Percentiles rank a stretch among this genome's conserved stretches.
Conservation (phyloP, 306 rosid species). For the Prunus davidiana region DNA sequence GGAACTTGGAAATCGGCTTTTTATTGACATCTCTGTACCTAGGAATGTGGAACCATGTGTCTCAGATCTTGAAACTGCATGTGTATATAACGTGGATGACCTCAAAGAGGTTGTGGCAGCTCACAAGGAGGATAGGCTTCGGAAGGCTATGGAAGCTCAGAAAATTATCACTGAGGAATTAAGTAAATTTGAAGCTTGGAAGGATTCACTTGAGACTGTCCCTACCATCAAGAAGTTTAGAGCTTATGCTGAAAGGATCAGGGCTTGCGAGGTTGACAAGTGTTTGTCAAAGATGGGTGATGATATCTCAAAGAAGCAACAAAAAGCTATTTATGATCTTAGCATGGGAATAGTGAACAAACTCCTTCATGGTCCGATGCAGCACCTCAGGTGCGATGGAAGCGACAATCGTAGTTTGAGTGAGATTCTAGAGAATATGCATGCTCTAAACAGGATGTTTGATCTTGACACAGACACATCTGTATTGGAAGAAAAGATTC, state of each 20-base stretch:
- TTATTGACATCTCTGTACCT: conserved; percentile 83
- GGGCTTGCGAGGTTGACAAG: conserved; percentile 76
- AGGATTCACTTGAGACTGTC: conserved; percentile 77
- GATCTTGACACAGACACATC: conserved; percentile 74
- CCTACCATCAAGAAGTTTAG: conserved; percentile 89
- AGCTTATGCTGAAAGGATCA: conserved; percentile 72
- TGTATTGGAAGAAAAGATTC: conserved; percentile 70
- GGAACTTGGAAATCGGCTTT: conserved; percentile 45
- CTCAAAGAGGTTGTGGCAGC: conserved; percentile 88
- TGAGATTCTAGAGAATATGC: conserved; percentile 81
- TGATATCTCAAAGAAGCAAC: conserved; percentile 59
- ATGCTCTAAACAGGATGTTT: conserved; percentile 84
- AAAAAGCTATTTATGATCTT: conserved; percentile 68
- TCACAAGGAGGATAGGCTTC: conserved; percentile 75
- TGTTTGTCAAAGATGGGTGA: conserved; percentile 77
- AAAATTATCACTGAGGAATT: conserved; percentile 61
- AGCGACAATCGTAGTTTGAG: conserved; percentile 39
- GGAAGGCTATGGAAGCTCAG: conserved; percentile 68
- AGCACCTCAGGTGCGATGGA: conserved; percentile 76
- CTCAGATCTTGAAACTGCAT: conserved; percentile 53
- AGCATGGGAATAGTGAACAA: conserved; percentile 74
- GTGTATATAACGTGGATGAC: conserved; percentile 81
- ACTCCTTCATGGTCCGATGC: conserved; percentile 89
- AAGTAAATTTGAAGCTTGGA: conserved; percentile 76
- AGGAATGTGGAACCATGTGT: conserved; percentile 73